Conservation (phyloP, 2,329 filamentous ascomycete genomes). For the Dactylellina cionopaga region DNA sequence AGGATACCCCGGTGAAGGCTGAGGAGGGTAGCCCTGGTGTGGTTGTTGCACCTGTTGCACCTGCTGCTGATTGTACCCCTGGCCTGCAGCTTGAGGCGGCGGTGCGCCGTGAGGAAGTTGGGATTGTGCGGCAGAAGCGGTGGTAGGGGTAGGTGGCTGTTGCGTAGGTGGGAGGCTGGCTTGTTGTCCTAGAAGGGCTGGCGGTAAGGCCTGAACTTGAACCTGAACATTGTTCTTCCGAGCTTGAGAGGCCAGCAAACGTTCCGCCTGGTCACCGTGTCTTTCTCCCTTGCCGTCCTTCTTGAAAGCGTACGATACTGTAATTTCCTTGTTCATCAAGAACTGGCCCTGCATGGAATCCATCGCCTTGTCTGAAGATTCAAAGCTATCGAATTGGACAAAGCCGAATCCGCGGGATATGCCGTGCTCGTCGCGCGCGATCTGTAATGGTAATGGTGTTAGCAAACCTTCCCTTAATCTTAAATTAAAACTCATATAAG, state of each 20-base stretch:
- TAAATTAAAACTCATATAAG: not conserved
- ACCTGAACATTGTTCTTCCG: constrained; percentile 93
- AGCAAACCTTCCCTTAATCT: too few relatives aligned
- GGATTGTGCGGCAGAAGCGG: constrained; percentile 61
- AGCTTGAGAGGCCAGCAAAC: constrained; percentile 88
- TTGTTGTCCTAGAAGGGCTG: constrained; percentile 71
- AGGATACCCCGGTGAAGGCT: constrained; percentile 54
- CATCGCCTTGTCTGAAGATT: constrained; percentile 90
- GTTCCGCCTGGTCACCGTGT: constrained; percentile 92
- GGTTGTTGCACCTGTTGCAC: constrained; percentile 25
- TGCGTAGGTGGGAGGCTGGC: constrained; percentile 56
- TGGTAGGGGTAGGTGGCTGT: constrained; percentile 57
- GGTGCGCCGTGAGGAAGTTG: constrained; percentile 62
- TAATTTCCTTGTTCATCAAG: constrained; percentile 94
- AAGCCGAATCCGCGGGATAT: constrained; percentile 96
- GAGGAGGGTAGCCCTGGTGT: constrained; percentile 54
- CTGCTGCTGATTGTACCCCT: constrained; percentile 40
- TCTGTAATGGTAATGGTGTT: too few relatives aligned
- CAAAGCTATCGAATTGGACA: constrained; percentile 90
- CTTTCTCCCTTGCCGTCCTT: constrained; percentile 97
- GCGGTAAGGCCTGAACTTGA: constrained; percentile 78
- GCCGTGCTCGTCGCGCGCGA: constrained; percentile 85
- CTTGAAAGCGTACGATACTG: constrained; percentile 98
- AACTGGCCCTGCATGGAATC: constrained; percentile 95
- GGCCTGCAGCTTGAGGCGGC: constrained; percentile 49